Base-by-base conservation (phyloP, 805 yeast species). In the Sugiyamaella smithiae region DNA sequence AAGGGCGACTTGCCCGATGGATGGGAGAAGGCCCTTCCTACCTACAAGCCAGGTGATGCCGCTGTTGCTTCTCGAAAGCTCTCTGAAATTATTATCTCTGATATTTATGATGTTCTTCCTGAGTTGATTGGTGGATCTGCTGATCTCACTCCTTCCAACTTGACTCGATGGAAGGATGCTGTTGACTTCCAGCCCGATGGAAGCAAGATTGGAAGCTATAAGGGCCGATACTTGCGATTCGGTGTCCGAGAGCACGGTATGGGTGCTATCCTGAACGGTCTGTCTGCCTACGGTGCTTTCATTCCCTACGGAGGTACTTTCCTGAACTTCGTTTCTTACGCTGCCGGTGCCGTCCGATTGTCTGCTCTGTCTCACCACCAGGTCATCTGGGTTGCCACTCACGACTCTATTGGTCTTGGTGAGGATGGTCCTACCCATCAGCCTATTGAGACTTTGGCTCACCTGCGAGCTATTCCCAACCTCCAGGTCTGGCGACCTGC, bases 241-340 rank as follows among this genome's bases (percentile, higher is more conserved):
- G 99, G 99, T 83, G 96, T 91, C 58, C 85, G 99, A 75, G 99
- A 91, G 78, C 98, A 93, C 74, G 97, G 88, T 71, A 89, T 91
- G 97, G 97, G 96, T 75, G 97, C 97, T 57, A 85, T 90, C 70
- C 79, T 90, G 82, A 91, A 93, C 74, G 99, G 99, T 84, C 85
- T 91, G 62, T 78, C 93, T 52, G 97, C 97, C 48, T 91, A 74
- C 66, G 83, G 83, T 57, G 88, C 87, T 75, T 81, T 76, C 78
- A 85, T 83, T 71, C 84, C 89, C 61, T 90, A 83, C 75, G 97
- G 97, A 70, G 98, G 96, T 73, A 91, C 99, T 66, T 91, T 91
- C 89, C 78, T 91, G 71, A 91, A 93, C 82, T 91, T 91, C 62
- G 85, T 81, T 43, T 79, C 76, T 40, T 76, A 76, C 56, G 80